Evolutionary conservation across 768 basidiomycete species (phyloP).

Genomic region (Rhodotorula paludigena): DNA sequence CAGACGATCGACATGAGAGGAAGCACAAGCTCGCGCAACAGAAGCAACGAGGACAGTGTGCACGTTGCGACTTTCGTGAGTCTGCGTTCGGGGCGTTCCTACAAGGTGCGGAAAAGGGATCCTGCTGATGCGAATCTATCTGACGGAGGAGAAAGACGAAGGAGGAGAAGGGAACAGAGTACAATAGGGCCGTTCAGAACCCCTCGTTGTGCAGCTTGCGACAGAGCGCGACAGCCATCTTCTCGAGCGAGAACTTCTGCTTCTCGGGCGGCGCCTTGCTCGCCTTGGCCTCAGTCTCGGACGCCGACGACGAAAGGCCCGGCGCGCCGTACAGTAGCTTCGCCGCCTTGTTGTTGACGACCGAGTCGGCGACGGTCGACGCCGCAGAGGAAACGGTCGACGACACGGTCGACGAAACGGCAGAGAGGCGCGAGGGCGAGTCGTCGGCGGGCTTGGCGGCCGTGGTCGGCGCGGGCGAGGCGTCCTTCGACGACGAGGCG

Average conservation of each 20-base stretch:
- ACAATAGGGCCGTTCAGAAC: too few species aligned
- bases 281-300: not conserved
- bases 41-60: too few species aligned
- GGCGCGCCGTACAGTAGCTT: conserved; percentile 34
- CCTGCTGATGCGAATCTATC: too few species aligned
- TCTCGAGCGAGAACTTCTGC: conserved; percentile 70
- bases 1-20: too few species aligned
- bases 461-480: not conserved
- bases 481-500: not conserved
- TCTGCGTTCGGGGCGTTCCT: too few species aligned
- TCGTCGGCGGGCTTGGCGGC: not conserved
- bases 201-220: conserved; percentile 91
- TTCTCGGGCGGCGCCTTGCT: not conserved
- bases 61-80: too few species aligned
- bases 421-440: not conserved
- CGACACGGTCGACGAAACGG: conserved; percentile 19
- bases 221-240: conserved; percentile 82
- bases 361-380: conserved; percentile 12
- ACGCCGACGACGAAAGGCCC: conserved; percentile 7
- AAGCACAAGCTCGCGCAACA: too few species aligned
- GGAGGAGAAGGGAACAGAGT: too few species aligned
- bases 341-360: conserved; percentile 16
- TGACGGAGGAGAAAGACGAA: too few species aligned
- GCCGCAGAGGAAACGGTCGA: conserved; percentile 11
- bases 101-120: too few species aligned